Percentiles rank a stretch among this genome's conserved stretches.
Evolutionary conservation across 768 basidiomycete species (phyloP).

Genomic region (Tricholomella constricta): DNA sequence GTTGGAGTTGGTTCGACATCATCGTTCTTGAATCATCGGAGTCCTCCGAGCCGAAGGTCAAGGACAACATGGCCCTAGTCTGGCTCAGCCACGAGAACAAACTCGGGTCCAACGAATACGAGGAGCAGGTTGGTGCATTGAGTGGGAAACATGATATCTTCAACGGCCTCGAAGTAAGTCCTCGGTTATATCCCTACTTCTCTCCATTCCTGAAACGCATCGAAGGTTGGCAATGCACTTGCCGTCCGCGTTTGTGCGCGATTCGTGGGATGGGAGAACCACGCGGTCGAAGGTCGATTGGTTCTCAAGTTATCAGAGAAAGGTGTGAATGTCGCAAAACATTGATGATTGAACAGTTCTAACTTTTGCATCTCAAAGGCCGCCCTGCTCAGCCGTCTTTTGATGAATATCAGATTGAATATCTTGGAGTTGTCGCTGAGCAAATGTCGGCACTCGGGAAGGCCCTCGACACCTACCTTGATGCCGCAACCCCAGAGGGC

Average conservation of each 20-base stretch:
- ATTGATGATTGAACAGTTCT: neutral
- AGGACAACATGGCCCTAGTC: slow-evolving; percentile 26
- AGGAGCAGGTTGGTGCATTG: slow-evolving; percentile 17
- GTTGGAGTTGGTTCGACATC: slow-evolving; percentile 37
- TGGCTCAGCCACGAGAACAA: slow-evolving; percentile 32
- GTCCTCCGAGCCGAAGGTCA: slow-evolving; percentile 23
- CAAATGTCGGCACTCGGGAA: slow-evolving; percentile 19
- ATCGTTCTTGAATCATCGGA: slow-evolving; percentile 28
- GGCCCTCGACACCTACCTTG: slow-evolving; percentile 20
- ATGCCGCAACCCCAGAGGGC: slow-evolving; percentile 19
- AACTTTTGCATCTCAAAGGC: neutral
- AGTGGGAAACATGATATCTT: slow-evolving; percentile 11
- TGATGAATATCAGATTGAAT: slow-evolving; percentile 10
- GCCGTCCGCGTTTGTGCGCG: slow-evolving; percentile 33
- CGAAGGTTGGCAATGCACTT: slow-evolving; percentile 31
- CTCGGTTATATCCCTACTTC: neutral
- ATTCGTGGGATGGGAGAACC: slow-evolving; percentile 31
- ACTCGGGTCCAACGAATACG: slow-evolving; percentile 9
- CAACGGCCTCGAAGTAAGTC: slow-evolving; percentile 7
- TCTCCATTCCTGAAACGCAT: neutral
- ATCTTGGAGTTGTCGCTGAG: slow-evolving; percentile 8
- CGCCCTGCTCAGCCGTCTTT: slow-evolving; percentile 3
- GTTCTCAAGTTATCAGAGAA: slow-evolving; percentile 29
- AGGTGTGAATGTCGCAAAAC: slow-evolving; percentile 11
- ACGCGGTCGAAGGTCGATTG: slow-evolving; percentile 28